Evolutionary conservation across 108 stramenopile species (phyloP).

Genomic region (Aurantiochytrium sp.): DNA sequence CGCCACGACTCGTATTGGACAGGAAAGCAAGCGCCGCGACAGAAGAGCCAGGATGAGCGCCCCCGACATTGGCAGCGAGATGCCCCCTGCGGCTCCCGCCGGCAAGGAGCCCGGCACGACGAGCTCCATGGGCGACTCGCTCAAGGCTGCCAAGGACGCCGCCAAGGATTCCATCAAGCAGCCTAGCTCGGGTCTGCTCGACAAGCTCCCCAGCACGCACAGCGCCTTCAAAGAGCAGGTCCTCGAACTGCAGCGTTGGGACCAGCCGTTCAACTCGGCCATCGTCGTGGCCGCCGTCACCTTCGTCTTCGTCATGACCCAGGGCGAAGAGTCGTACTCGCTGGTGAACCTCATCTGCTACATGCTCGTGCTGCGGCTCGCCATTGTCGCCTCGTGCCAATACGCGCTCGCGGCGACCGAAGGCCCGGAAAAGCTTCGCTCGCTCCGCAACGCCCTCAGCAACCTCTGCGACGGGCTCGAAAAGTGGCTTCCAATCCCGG

Average conservation of each 20-base stretch:
- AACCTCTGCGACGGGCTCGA: background rate
- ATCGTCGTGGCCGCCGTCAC: conserved; percentile 20
- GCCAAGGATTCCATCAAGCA: background rate
- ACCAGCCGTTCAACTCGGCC: conserved; percentile 21
- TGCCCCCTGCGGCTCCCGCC: no score
- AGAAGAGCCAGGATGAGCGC: no score
- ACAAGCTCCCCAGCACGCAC: background rate
- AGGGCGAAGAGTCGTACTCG: background rate
- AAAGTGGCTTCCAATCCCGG: background rate
- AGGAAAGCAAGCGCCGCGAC: no score
- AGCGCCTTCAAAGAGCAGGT: background rate
- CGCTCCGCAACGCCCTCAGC: background rate
- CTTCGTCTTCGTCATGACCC: background rate
- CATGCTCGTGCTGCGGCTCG: background rate
- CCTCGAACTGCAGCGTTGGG: conserved; percentile 25
- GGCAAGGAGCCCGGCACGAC: no score
- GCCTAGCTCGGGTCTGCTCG: background rate
- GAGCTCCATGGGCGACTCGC: no score
- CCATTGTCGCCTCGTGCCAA: background rate
- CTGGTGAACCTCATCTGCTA: background rate
- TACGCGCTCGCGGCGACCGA: background rate
- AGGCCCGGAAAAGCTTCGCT: background rate
- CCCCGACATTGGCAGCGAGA: no score
- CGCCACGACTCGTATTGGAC: no score
- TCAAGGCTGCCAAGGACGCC: background rate